A percentile compares a stretch with the other conserved stretches of the same genome.
Evolutionary conservation across 192 early-diverging fungal species (phyloP).

Genomic region (Coemansia aciculifera): DNA sequence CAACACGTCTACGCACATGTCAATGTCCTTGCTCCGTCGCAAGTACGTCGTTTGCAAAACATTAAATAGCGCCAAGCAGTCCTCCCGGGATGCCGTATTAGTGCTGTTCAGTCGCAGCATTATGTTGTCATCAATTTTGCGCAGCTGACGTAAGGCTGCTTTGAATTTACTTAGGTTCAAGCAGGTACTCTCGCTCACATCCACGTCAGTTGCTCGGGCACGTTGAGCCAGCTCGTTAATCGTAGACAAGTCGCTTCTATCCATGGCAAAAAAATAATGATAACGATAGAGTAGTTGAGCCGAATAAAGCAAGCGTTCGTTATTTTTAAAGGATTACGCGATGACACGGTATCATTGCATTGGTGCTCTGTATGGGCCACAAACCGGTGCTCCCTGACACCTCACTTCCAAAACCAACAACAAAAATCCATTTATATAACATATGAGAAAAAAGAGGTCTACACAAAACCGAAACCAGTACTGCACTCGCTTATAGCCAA

Average conservation of each 20-base stretch:
- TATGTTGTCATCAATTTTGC: slow-evolving; percentile 80
- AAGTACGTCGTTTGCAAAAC: slow-evolving; percentile 65
- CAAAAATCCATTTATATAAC: not conserved
- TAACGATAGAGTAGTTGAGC: not conserved
- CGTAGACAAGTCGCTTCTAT: slow-evolving; percentile 20
- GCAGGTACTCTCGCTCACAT: slow-evolving; percentile 57
- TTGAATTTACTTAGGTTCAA: slow-evolving; percentile 58
- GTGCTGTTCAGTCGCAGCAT: slow-evolving; percentile 74
- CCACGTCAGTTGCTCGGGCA: slow-evolving; percentile 21
- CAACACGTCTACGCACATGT: slow-evolving; percentile 65
- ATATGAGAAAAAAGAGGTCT: slow-evolving; percentile 24
- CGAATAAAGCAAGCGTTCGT: no score
- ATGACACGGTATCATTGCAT: no score
- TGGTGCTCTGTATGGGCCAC: no score
- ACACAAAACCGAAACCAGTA: slow-evolving; percentile 88
- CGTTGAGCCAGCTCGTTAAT: slow-evolving; percentile 32
- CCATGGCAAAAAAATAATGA: not conserved
- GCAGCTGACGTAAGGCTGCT: slow-evolving; percentile 69
- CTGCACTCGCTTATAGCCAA: slow-evolving; percentile 90
- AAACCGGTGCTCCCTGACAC: no score
- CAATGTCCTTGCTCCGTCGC: slow-evolving; percentile 66
- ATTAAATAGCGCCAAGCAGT: slow-evolving; percentile 66
- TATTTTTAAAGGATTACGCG: no score
- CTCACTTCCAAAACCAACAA: not conserved
- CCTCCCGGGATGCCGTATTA: slow-evolving; percentile 62